These are phyloP conservation scores for Casuarina glauca DNA, from an alignment of 306 rosid species.

Conservation along the genomic window DNA sequence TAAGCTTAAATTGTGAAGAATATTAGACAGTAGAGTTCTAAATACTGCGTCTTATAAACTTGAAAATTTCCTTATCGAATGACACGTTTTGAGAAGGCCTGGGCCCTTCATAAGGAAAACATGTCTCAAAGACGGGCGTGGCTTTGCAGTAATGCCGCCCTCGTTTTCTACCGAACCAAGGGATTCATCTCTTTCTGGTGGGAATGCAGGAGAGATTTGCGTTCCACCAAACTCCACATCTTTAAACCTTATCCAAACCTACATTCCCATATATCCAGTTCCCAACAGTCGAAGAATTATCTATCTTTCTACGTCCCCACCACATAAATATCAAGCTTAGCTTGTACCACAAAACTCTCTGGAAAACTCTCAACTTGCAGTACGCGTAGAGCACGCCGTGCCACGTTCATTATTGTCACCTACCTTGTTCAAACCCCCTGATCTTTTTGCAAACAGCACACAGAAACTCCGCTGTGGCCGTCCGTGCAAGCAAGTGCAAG, in stretches of 20 bases:
- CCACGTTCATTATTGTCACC: constrained; percentile 22
- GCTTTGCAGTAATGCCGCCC: constrained; percentile 26
- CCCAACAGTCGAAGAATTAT: neutral
- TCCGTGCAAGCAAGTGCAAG: constrained; percentile 13
- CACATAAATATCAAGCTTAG: constrained; percentile 17
- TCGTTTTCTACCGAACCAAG: constrained; percentile 52
- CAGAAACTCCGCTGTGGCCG: neutral
- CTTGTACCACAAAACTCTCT: constrained; percentile 30
- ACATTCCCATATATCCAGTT: constrained; percentile 8
- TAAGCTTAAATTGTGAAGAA: too few relatives aligned
- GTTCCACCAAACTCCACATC: constrained; percentile 78
- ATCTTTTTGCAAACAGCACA: neutral
- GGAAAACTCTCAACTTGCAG: constrained; percentile 40
- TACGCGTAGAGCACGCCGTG: constrained; percentile 36
- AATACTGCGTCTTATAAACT: too few relatives aligned
- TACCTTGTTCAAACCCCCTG: constrained; percentile 22
- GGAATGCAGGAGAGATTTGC: constrained; percentile 50
- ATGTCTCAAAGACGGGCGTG: neutral
- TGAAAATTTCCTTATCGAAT: too few relatives aligned
- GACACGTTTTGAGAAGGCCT: too few relatives aligned
- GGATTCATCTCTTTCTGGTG: constrained; percentile 31
- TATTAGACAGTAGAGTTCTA: too few relatives aligned
- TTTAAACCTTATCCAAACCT: constrained; percentile 64
- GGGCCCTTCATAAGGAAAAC: too few relatives aligned
- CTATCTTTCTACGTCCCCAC: constrained; percentile 18